Evolutionary conservation across 2,329 filamentous ascomycete species (phyloP), one percentile per base, ranked within the genome.

Genomic region (Elsinoe australis): DNA sequence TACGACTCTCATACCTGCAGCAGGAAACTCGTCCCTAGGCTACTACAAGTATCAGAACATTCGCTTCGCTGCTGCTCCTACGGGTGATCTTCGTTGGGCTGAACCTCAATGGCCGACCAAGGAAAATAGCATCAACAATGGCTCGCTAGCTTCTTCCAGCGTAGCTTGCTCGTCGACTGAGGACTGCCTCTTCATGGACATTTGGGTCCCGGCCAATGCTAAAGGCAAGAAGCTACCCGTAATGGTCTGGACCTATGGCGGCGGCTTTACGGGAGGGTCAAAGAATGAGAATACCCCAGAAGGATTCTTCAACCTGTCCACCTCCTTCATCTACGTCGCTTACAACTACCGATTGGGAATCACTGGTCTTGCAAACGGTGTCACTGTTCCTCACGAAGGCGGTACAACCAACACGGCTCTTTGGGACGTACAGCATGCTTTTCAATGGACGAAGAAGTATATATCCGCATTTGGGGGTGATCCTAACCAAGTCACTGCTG

Each of bases 11-110:
- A 39, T 52, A 10, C 53, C 59, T 4, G 54, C 52, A 8, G 50
- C 52, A 29, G 52, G 52, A 4, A 55, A 61, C 34, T 49, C 52
- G 14, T 55, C 59, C 1, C 51, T 57, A n/a, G 59, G 61, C 18
- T 59, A 58, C 52, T 63, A 62, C 53, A 63, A 64, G 44, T 64
- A 62, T 33, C 62, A 65, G 49, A 66, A 65, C 42, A 64, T 66
- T 31, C 47, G 50, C 32, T 50, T 50, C 29, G 50, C 50, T 26
- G 50, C 50, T 21, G 38, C 42, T 3, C 50, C 47, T 6, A 52
- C 48, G 8, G 50, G 47, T 12, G 26, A 29, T 24, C 50, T 46
- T 10, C 59, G 63, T 8, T 67, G 56, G 19, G 61, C 61, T 6
- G 58, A 60, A 41, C 64, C 64, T 7, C 21, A 62, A 51, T 64